These are phyloP conservation scores for Santalum album DNA, from an alignment of 164 flowering plant genomes.

Conservation along the genomic window DNA sequence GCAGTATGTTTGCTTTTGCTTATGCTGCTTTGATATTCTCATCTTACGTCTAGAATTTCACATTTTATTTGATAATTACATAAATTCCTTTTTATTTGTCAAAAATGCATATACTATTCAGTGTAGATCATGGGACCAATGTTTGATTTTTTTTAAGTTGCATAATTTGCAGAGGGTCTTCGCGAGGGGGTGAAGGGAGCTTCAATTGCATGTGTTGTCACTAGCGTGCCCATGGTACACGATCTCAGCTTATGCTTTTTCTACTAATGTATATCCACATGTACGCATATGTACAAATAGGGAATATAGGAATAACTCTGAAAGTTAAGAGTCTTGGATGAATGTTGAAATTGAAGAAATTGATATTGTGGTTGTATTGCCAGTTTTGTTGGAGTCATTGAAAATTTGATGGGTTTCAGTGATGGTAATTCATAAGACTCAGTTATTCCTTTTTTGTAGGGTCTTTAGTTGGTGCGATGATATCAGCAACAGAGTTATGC, in stretches of 20 bases:
- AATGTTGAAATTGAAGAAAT: too few relatives aligned
- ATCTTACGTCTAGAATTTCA: neutral
- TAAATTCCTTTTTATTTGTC: neutral
- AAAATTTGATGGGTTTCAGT: too few relatives aligned
- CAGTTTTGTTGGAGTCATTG: too few relatives aligned
- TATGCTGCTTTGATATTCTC: neutral
- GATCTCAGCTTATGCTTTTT: neutral
- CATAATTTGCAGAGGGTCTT: slow-evolving; percentile 59
- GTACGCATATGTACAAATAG: too few relatives aligned
- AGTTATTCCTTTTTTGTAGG: too few relatives aligned
- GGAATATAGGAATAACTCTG: too few relatives aligned
- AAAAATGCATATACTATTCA: too few relatives aligned
- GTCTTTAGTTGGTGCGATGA: too few relatives aligned
- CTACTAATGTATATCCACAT: neutral
- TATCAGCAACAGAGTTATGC: too few relatives aligned
- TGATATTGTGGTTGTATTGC: too few relatives aligned
- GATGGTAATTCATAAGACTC: too few relatives aligned
- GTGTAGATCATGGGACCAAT: neutral
- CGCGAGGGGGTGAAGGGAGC: slow-evolving; percentile 78
- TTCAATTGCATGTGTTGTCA: slow-evolving; percentile 49
- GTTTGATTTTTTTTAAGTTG: neutral
- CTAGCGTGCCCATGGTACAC: slow-evolving; percentile 74
- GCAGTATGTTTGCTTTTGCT: neutral
- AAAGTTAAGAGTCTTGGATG: too few relatives aligned
- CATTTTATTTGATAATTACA: neutral